A percentile compares a stretch with the other conserved stretches of the same genome.
Evolutionary conservation across 805 yeast genomes (phyloP).

Genomic region (Candida arabinofermentans): DNA sequence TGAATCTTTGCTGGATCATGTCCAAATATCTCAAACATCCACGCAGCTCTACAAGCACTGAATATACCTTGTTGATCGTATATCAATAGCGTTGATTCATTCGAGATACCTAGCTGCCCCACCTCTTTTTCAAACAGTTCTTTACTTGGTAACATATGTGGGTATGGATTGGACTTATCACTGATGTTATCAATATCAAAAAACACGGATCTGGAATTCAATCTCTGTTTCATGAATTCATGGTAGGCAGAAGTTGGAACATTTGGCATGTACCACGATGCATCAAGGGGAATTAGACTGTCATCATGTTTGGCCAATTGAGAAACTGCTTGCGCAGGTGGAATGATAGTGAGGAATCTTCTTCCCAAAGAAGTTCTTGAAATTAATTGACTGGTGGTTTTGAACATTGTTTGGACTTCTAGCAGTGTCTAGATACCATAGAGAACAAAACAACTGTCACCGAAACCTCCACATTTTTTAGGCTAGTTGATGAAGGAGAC

Average conservation of each 20-base stretch:
- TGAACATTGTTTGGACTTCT: neutral
- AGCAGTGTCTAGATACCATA: no score
- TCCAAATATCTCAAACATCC: slow-evolving; percentile 82
- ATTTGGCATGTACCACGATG: slow-evolving; percentile 92
- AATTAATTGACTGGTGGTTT: no score
- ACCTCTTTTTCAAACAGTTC: slow-evolving; percentile 51
- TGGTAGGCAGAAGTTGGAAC: slow-evolving; percentile 52
- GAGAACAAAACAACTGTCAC: no score
- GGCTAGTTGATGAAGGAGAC: no score
- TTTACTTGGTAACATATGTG: slow-evolving; percentile 84
- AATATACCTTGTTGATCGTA: slow-evolving; percentile 86
- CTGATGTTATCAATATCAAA: slow-evolving; percentile 75
- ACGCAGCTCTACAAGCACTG: slow-evolving; percentile 86
- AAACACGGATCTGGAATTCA: slow-evolving; percentile 59
- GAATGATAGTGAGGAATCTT: slow-evolving; percentile 7
- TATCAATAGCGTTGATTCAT: slow-evolving; percentile 62
- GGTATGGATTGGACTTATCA: slow-evolving; percentile 58
- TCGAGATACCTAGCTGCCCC: slow-evolving; percentile 50
- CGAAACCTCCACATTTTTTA: no score
- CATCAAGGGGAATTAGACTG: slow-evolving; percentile 59
- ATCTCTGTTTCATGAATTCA: slow-evolving; percentile 56
- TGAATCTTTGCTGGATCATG: slow-evolving; percentile 53
- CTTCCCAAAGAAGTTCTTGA: neutral
- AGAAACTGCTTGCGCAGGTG: slow-evolving; percentile 21
- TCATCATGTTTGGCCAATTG: slow-evolving; percentile 11